A percentile compares a stretch with the other conserved stretches of the same genome.
phyloP scores from a whole-genome alignment of 768 basidiomycete genomes.

The Rhizopogon roseolus region DNA sequence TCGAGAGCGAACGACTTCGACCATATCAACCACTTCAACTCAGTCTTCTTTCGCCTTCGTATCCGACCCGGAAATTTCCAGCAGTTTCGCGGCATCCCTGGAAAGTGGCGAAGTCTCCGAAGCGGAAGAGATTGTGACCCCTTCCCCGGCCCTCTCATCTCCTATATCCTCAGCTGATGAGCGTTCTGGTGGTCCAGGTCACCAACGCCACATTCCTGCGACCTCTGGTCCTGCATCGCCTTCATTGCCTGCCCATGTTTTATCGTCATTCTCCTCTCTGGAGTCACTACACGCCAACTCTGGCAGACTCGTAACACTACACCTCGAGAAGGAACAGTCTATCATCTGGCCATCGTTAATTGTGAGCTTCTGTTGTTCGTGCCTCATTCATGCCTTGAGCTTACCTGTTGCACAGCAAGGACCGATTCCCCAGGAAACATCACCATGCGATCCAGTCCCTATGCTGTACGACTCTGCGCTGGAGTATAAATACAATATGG shows the following conservation, averaged over 20 bases:
- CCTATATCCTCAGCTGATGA: conserved; percentile 61
- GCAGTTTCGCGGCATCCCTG: conserved; percentile 78
- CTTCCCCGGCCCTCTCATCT: conserved; percentile 60
- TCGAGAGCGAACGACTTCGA: conserved; percentile 72
- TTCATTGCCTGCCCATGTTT: conserved; percentile 46
- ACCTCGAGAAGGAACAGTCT: conserved; percentile 75
- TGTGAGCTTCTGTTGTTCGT: conserved; percentile 21
- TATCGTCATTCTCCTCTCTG: conserved; percentile 74
- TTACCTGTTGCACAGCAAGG: conserved; percentile 22
- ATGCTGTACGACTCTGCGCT: conserved; percentile 43
- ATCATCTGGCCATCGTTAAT: conserved; percentile 82
- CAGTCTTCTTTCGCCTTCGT: conserved; percentile 79
- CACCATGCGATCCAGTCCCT: conserved; percentile 46
- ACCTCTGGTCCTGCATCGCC: conserved; percentile 56
- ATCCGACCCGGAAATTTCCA: conserved; percentile 82
- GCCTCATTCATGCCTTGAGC: background rate
- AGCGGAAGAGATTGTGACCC: conserved; percentile 50
- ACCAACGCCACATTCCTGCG: conserved; percentile 19
- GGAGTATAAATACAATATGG: conserved; percentile 78
- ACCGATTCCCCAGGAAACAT: conserved; percentile 60
- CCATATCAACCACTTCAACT: conserved; percentile 69
- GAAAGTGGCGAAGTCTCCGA: conserved; percentile 74
- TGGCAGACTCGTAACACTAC: conserved; percentile 70
- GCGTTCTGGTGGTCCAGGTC: conserved; percentile 16
- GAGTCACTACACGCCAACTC: conserved; percentile 62